Evolutionary conservation across 2,329 filamentous ascomycete genomes (phyloP).

Genomic region (Fusarium penzigii): DNA sequence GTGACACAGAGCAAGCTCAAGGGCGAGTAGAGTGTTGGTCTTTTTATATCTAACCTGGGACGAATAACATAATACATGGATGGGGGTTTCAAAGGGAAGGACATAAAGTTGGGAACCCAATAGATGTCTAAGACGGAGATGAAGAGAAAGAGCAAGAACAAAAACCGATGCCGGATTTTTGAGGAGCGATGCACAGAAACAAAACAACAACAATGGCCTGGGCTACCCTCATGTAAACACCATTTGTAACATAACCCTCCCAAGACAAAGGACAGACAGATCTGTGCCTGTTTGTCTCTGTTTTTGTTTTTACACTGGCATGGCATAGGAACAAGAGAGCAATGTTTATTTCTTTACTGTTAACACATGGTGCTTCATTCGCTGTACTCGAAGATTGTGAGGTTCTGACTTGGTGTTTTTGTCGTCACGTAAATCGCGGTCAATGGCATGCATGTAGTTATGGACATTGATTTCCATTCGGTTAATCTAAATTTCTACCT

Average conservation of each 20-base stretch:
- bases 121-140: constrained; percentile 27
- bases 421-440: too few relatives aligned
- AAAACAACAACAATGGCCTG: not conserved
- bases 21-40: constrained; percentile 52
- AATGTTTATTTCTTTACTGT: not conserved
- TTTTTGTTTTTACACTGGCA: not conserved
- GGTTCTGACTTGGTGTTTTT: too few relatives aligned
- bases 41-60: not conserved
- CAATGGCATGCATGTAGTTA: not conserved
- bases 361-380: too few relatives aligned
- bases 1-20: constrained; percentile 70
- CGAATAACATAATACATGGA: constrained; percentile 6
- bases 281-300: not conserved
- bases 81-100: constrained; percentile 11
- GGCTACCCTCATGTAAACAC: not conserved
- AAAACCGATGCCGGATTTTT: constrained; percentile 2
- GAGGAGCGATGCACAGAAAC: not conserved
- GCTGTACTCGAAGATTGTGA: too few relatives aligned
- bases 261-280: not conserved
- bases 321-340: not conserved
- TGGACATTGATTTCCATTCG: not conserved
- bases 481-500: constrained; percentile 40
- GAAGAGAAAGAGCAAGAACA: constrained; percentile 11
- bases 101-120: not conserved
- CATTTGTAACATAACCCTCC: not conserved